A percentile compares a stretch with the other conserved stretches of the same genome.
phyloP scores from a whole-genome alignment of 1,139 yeast genomes.

The Scheffersomyces titani region DNA sequence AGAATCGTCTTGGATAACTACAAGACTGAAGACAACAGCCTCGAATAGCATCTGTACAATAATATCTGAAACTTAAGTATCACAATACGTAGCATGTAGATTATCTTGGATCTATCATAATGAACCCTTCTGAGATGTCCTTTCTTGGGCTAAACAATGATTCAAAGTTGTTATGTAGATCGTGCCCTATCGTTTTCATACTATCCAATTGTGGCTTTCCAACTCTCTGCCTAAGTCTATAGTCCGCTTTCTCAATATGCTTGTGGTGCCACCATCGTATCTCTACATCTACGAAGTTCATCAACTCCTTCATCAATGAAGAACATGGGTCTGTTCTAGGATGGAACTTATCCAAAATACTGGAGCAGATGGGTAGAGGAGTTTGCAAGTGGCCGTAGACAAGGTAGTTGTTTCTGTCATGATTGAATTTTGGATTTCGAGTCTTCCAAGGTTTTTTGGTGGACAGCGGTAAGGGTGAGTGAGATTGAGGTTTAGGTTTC shows the following conservation, averaged over 20 bases:
- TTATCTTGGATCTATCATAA: no score
- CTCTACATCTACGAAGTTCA: not conserved
- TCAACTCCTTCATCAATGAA: not conserved
- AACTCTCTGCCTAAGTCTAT: not conserved
- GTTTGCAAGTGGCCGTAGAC: not conserved
- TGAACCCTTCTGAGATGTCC: not conserved
- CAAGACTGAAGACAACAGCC: conserved; percentile 75
- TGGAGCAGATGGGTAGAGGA: not conserved
- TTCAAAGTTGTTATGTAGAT: not conserved
- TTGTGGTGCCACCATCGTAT: not conserved
- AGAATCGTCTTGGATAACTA: conserved; percentile 95
- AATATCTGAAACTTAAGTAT: no score
- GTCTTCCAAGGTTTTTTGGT: not conserved
- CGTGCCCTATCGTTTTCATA: not conserved
- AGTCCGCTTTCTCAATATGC: not conserved
- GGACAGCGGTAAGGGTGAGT: not conserved
- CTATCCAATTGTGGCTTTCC: not conserved
- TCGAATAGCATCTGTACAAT: conserved; percentile 28
- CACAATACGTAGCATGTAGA: no score
- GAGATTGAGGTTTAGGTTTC: not conserved
- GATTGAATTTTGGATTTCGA: not conserved
- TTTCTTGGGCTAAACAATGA: not conserved
- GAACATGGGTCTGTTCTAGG: not conserved
- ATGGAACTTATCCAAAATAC: not conserved
- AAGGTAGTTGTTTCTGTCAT: not conserved